These are phyloP conservation scores for Fonsecaea nubica DNA, from an alignment of 2,329 filamentous ascomycete species.

Conservation along the genomic window DNA sequence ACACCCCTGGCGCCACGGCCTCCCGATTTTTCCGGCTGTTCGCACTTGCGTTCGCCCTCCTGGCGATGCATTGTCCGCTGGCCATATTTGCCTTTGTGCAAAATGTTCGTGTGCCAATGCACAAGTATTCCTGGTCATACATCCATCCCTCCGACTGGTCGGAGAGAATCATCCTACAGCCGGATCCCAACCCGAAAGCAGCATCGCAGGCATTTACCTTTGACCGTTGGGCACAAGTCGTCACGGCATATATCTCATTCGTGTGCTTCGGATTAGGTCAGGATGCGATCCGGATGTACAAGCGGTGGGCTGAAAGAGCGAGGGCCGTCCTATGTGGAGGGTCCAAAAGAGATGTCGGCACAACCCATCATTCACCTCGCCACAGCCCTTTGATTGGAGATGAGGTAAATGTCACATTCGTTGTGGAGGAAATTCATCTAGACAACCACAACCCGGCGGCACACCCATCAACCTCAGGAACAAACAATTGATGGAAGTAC, in stretches of 20 bases:
- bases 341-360: neutral
- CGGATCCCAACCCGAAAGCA: slow-evolving; percentile 52
- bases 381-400: too few species aligned
- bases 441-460: neutral
- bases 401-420: neutral
- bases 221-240: slow-evolving; percentile 66
- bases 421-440: neutral
- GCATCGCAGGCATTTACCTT: slow-evolving; percentile 54
- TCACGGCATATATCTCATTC: slow-evolving; percentile 63
- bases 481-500: neutral
- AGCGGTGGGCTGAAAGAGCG: slow-evolving; percentile 47
- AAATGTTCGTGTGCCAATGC: slow-evolving; percentile 50
- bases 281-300: slow-evolving; percentile 65
- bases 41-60: slow-evolving; percentile 59
- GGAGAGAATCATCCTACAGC: slow-evolving; percentile 56
- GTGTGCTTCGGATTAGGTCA: slow-evolving; percentile 69
- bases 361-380: neutral
- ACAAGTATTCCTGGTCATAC: slow-evolving; percentile 59
- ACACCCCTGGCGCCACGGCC: slow-evolving; percentile 59
- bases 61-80: slow-evolving; percentile 61
- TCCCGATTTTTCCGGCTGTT: slow-evolving; percentile 44
- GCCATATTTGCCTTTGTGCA: slow-evolving; percentile 58
- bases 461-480: neutral
- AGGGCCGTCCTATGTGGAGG: slow-evolving; percentile 13
- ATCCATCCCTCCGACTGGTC: slow-evolving; percentile 61